These are phyloP conservation scores for Theobroma cacao DNA, from an alignment of 345 rosid species.

Conservation along the genomic window DNA sequence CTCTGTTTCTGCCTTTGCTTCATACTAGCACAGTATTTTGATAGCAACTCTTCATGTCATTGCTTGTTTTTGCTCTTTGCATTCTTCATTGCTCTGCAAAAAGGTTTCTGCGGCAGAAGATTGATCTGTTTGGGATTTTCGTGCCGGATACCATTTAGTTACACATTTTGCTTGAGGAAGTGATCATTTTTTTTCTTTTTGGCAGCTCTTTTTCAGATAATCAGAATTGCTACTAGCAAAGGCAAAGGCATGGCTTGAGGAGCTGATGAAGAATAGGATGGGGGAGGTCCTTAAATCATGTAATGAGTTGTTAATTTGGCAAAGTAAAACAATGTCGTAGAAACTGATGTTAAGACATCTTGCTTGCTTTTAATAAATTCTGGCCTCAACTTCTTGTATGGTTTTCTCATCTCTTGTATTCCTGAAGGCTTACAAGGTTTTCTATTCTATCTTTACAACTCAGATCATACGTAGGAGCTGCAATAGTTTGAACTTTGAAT, in stretches of 20 bases:
- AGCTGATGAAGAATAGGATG: neutral
- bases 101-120: too few species aligned
- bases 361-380: neutral
- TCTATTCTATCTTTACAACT: neutral
- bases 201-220: slow-evolving; percentile 43
- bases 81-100: neutral
- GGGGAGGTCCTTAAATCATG: neutral
- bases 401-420: too few species aligned
- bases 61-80: too few species aligned
- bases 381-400: neutral
- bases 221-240: slow-evolving; percentile 14
- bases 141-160: too few species aligned
- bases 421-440: neutral
- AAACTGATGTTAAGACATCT: neutral
- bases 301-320: neutral
- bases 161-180: too few species aligned
- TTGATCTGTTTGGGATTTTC: too few species aligned
- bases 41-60: neutral
- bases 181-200: neutral
- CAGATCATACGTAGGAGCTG: neutral
- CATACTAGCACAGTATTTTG: neutral
- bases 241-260: slow-evolving; percentile 26
- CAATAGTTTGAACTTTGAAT: neutral
- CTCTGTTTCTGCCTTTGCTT: neutral
- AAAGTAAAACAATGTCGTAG: neutral